Percentiles rank a stretch among this genome's conserved stretches.
These are phyloP conservation scores for Yarrowia yakushimensis DNA, from an alignment of 805 yeast genomes.

Conservation along the genomic window DNA sequence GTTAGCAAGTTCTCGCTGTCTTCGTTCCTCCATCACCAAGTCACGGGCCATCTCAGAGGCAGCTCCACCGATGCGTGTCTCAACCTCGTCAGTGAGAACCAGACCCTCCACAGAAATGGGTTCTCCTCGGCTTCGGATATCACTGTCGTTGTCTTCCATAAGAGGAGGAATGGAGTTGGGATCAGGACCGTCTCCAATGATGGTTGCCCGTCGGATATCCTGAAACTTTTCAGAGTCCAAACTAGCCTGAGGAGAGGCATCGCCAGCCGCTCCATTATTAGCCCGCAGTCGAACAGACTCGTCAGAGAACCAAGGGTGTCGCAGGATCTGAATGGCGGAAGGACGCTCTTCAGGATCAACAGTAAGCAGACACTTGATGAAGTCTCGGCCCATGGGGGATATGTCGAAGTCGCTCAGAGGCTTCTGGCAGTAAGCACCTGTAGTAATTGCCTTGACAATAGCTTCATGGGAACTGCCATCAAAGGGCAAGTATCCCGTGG, in stretches of 20 bases:
- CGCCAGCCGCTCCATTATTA: background rate
- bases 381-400: slow-evolving; percentile 66
- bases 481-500: slow-evolving; percentile 93
- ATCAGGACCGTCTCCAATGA: slow-evolving; percentile 8
- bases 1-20: background rate
- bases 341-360: slow-evolving; percentile 72
- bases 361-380: slow-evolving; percentile 65
- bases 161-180: slow-evolving; percentile 7
- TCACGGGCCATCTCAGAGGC: slow-evolving; percentile 12
- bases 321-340: slow-evolving; percentile 70
- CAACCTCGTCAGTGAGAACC: background rate
- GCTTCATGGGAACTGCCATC: slow-evolving; percentile 89
- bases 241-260: background rate
- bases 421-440: slow-evolving; percentile 76
- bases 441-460: slow-evolving; percentile 67
- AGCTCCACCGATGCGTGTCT: slow-evolving; percentile 1
- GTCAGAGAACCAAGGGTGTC: slow-evolving; percentile 63
- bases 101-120: slow-evolving; percentile 9
- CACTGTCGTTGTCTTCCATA: slow-evolving; percentile 7
- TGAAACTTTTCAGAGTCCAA: background rate
- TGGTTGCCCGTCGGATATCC: background rate
- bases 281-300: background rate
- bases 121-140: slow-evolving; percentile 12
- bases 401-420: slow-evolving; percentile 54
- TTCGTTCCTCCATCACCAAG: background rate